Percentiles rank a stretch among this genome's conserved stretches.
phyloP scores from a whole-genome alignment of 148 eudicot genomes.

The Chenopodium formosanum region DNA sequence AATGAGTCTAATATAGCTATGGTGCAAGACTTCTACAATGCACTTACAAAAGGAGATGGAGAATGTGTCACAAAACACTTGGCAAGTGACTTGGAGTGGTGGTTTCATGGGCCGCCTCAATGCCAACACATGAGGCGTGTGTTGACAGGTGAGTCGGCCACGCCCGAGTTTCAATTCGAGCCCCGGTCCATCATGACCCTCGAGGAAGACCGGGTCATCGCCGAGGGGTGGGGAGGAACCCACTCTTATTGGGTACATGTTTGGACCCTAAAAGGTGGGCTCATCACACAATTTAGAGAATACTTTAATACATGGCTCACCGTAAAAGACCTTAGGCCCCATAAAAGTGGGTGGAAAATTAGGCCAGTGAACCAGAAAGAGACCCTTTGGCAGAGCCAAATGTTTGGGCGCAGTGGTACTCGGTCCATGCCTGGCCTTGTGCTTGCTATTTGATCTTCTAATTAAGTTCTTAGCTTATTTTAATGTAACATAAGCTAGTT shows the following conservation, averaged over 20 bases:
- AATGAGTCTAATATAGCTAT: constrained; percentile 33
- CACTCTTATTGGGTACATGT: constrained; percentile 85
- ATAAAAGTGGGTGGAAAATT: constrained; percentile 18
- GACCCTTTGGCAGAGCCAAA: constrained; percentile 71
- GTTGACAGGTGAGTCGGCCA: constrained; percentile 53
- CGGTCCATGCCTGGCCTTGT: constrained; percentile 76
- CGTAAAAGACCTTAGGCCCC: constrained; percentile 50
- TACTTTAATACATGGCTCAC: constrained; percentile 79
- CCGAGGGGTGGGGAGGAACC: constrained; percentile 76
- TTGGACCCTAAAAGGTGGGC: constrained; percentile 69
- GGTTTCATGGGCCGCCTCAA: constrained; percentile 87
- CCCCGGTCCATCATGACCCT: constrained; percentile 54
- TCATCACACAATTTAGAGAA: constrained; percentile 66
- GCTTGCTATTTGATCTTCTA: constrained; percentile 54
- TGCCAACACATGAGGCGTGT: constrained; percentile 88
- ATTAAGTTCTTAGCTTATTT: neutral
- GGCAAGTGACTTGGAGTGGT: constrained; percentile 76
- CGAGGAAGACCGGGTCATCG: constrained; percentile 56
- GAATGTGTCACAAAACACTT: constrained; percentile 35
- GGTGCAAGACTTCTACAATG: constrained; percentile 49
- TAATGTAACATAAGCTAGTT: neutral
- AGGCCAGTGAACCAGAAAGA: constrained; percentile 8
- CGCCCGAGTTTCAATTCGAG: constrained; percentile 48
- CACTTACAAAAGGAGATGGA: constrained; percentile 43
- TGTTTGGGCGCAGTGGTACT: constrained; percentile 32